phyloP scores from a whole-genome alignment of 2,329 filamentous ascomycete genomes.

The Cordyceps cicadae region DNA sequence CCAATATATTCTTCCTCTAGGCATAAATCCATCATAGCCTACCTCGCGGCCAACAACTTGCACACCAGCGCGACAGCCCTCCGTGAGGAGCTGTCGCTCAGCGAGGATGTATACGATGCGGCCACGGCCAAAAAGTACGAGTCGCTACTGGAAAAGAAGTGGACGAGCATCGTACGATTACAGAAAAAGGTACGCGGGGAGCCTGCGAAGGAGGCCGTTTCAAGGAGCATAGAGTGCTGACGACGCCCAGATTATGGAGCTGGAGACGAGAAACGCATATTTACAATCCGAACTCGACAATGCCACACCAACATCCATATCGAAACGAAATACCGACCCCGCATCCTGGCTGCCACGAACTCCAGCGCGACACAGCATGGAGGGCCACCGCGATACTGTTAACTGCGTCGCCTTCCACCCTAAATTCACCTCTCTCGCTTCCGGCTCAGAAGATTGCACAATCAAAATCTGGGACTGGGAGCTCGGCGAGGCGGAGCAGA shows the following conservation, averaged over 20 bases:
- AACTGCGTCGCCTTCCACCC: conserved; percentile 90
- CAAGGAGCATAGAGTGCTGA: background rate
- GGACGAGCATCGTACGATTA: conserved; percentile 88
- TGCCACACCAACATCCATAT: conserved; percentile 67
- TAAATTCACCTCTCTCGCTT: conserved; percentile 81
- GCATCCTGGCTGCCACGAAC: conserved; percentile 76
- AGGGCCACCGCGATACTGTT: conserved; percentile 73
- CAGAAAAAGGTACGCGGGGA: conserved; percentile 73
- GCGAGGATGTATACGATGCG: conserved; percentile 63
- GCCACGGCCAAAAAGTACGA: conserved; percentile 89
- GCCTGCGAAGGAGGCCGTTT: background rate
- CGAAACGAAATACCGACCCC: conserved; percentile 75
- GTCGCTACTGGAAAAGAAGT: conserved; percentile 91
- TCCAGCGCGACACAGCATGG: conserved; percentile 71
- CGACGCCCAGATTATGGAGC: conserved; percentile 70
- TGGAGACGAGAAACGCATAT: conserved; percentile 64
- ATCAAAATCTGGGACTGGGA: conserved; percentile 99
- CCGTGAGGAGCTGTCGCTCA: conserved; percentile 67
- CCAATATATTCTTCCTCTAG: conserved; percentile 34
- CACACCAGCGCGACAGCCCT: conserved; percentile 61
- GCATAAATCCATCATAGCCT: conserved; percentile 90
- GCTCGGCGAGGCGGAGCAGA: conserved; percentile 79
- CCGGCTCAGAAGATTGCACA: conserved; percentile 82
- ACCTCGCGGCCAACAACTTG: conserved; percentile 67
- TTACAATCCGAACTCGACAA: conserved; percentile 80